phyloP scores from a whole-genome alignment of 352 stramenopile species.

The Globisporangium alternatum region DNA sequence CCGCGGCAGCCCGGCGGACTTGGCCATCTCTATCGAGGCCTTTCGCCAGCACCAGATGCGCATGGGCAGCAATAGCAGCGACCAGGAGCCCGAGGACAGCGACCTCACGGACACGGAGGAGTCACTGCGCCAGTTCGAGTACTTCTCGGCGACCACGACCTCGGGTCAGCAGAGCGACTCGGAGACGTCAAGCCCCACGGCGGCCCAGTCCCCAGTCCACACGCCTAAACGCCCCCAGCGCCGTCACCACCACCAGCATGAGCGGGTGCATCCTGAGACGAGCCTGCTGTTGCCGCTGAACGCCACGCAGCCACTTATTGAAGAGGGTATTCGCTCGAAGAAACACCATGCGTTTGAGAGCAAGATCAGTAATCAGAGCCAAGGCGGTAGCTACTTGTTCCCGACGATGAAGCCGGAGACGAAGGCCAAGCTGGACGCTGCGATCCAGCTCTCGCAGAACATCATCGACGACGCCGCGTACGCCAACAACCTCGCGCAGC shows the following conservation, averaged over 20 bases:
- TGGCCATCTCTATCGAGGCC: conserved; percentile 75
- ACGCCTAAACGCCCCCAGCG: conserved; percentile 24
- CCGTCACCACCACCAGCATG: conserved; percentile 13
- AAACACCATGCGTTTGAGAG: conserved; percentile 21
- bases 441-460: conserved; percentile 41
- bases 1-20: conserved; percentile 61
- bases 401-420: conserved; percentile 18
- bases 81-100: conserved; percentile 31
- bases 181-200: conserved; percentile 6
- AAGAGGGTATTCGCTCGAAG: conserved; percentile 16
- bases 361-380: conserved; percentile 17
- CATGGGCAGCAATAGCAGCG: conserved; percentile 40
- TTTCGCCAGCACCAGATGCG: conserved; percentile 66
- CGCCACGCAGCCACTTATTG: conserved; percentile 19
- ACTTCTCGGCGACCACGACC: conserved; percentile 27
- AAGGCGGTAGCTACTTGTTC: conserved; percentile 6
- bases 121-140: conserved; percentile 30
- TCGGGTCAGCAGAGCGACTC: conserved; percentile 4
- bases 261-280: conserved; percentile 8
- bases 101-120: conserved; percentile 46
- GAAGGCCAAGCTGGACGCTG: conserved; percentile 44
- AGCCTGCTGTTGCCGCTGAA: conserved; percentile 15
- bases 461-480: conserved; percentile 66
- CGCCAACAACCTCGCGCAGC: conserved; percentile 66
- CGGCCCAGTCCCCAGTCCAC: conserved; percentile 19